These are phyloP conservation scores for Globisporangium cederbergense DNA, from an alignment of 352 stramenopile genomes.

Conservation along the genomic window DNA sequence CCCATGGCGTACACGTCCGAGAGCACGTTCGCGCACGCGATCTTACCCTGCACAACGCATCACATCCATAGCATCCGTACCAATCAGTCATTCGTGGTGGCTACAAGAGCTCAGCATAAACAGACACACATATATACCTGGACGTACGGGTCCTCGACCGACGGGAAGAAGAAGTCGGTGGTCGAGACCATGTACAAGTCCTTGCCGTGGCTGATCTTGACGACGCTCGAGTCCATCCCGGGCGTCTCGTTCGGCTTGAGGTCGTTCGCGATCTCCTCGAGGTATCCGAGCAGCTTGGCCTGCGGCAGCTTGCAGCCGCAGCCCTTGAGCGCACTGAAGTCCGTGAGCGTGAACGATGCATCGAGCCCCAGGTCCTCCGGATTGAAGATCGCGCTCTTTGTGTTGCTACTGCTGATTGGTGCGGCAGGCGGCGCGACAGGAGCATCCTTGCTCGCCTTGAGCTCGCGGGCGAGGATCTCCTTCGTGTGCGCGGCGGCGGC, in stretches of 20 bases:
- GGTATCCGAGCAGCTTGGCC: constrained; percentile 90
- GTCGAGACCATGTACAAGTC: constrained; percentile 91
- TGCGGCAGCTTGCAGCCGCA: constrained; percentile 96
- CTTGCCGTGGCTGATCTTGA: constrained; percentile 80
- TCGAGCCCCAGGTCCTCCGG: constrained; percentile 60
- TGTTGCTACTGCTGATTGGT: not conserved
- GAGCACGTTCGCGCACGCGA: constrained; percentile 93
- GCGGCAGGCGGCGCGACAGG: constrained; percentile 5
- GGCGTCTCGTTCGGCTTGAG: constrained; percentile 91
- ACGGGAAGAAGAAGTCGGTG: constrained; percentile 96
- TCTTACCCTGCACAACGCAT: constrained; percentile 61
- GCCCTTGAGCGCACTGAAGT: constrained; percentile 91
- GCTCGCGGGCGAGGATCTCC: constrained; percentile 60
- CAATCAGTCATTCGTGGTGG: no score
- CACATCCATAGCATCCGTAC: no score
- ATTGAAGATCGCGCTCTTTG: constrained; percentile 33
- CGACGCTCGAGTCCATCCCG: constrained; percentile 88
- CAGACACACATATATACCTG: constrained; percentile 23
- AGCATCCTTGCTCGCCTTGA: constrained; percentile 19
- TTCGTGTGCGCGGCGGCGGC: constrained; percentile 47
- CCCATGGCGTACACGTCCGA: constrained; percentile 95
- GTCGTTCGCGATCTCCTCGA: constrained; percentile 85
- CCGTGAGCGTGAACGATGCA: constrained; percentile 74
- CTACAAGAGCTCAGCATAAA: no score
- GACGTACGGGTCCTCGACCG: constrained; percentile 92